Conservation (phyloP, 208 protist species). For the Crithidia brevicula region DNA sequence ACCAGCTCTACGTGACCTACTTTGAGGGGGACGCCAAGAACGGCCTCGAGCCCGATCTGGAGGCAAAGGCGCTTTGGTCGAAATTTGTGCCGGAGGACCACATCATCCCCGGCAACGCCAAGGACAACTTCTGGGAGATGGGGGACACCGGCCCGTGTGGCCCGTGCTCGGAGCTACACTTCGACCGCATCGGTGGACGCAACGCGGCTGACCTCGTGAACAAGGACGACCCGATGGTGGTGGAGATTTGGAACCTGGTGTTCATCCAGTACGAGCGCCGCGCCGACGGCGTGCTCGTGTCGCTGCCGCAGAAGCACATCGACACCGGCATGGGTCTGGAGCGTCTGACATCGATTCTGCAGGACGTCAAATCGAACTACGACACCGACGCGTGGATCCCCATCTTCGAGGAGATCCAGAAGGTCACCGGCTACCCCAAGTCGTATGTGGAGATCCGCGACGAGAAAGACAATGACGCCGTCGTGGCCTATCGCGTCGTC, state of each 20-base stretch:
- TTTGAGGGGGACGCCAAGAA: slow-evolving; percentile 95
- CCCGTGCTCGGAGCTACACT: slow-evolving; percentile 99
- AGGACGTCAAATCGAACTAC: slow-evolving; percentile 98
- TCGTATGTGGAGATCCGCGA: slow-evolving; percentile 89
- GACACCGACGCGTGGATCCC: slow-evolving; percentile 98
- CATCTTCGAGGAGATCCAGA: slow-evolving; percentile 97
- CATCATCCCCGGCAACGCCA: slow-evolving; percentile 93
- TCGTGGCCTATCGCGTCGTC: slow-evolving; percentile 98
- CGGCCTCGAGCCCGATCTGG: slow-evolving; percentile 91
- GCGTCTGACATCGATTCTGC: slow-evolving; percentile 97
- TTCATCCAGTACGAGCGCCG: slow-evolving; percentile 99
- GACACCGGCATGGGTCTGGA: slow-evolving; percentile 99
- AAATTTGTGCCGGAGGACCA: slow-evolving; percentile 89
- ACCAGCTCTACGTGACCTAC: slow-evolving; percentile 99
- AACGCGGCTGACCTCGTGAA: slow-evolving; percentile 97
- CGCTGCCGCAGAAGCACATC: slow-evolving; percentile 94
- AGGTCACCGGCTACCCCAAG: slow-evolving; percentile 86
- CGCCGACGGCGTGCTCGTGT: slow-evolving; percentile 79
- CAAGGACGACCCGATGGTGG: slow-evolving; percentile 98
- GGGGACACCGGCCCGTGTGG: slow-evolving; percentile 98
- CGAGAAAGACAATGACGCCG: slow-evolving; percentile 85
- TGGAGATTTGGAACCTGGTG: slow-evolving; percentile 99
- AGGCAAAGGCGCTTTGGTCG: slow-evolving; percentile 95
- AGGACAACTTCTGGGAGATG: slow-evolving; percentile 99
- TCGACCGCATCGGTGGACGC: slow-evolving; percentile 97